Conservation (phyloP, 169 alveolate species). For the Plasmodium blacklocki region DNA sequence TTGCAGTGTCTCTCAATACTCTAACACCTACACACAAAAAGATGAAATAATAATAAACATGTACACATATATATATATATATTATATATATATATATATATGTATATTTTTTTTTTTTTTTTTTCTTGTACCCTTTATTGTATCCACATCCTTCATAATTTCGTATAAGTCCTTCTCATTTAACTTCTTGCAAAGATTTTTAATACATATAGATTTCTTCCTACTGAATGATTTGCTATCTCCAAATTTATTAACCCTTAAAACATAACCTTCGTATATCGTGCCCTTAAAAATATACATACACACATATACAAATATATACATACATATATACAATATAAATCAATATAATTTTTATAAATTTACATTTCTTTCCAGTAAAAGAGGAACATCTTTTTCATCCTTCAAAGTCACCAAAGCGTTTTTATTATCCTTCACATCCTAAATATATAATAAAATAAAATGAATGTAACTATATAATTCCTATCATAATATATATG, state of each 20-base stretch:
- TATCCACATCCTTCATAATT: constrained; percentile 37
- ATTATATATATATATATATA: background rate
- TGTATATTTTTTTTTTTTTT: background rate
- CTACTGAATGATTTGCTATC: constrained; percentile 13
- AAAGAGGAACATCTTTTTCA: constrained; percentile 8
- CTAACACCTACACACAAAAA: constrained; percentile 26
- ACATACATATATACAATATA: background rate
- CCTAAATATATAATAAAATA: constrained; percentile 14
- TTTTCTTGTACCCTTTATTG: constrained; percentile 23
- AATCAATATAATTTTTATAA: background rate
- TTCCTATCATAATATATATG: too few species aligned
- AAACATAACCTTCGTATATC: constrained; percentile 41
- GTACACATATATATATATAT: background rate
- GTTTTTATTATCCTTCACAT: constrained; percentile 48
- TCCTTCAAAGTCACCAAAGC: constrained; percentile 35
- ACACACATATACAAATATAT: background rate
- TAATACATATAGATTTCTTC: constrained; percentile 43
- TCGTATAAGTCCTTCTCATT: constrained; percentile 38
- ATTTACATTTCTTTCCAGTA: constrained; percentile 37
- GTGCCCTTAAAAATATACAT: constrained; percentile 17
- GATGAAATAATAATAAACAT: constrained; percentile 6
- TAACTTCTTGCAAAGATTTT: constrained; percentile 18
- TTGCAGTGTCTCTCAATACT: constrained; percentile 24
- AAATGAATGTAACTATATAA: too few species aligned
- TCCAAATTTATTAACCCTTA: constrained; percentile 37